These are phyloP conservation scores for Anethum foeniculum DNA, from an alignment of 140 eudicot genomes.

Conservation along the genomic window DNA sequence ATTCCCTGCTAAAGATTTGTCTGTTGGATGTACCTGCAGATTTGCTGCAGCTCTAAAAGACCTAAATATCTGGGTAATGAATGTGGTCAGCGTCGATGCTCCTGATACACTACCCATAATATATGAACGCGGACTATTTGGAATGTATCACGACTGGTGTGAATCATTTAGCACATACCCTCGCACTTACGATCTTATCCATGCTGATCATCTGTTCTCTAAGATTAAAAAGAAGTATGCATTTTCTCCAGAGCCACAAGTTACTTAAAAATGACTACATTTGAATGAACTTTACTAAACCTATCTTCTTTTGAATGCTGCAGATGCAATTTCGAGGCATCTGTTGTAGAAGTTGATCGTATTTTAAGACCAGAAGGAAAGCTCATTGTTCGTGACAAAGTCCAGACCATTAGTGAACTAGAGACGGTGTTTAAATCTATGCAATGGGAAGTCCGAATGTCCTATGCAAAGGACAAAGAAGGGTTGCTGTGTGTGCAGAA, in stretches of 20 bases:
- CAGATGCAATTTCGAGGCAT: constrained; percentile 71
- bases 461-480: constrained; percentile 75
- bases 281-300: background rate
- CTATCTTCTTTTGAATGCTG: background rate
- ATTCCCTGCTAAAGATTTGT: constrained; percentile 31
- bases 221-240: constrained; percentile 67
- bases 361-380: constrained; percentile 92
- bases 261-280: background rate
- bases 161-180: constrained; percentile 97
- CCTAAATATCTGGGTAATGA: constrained; percentile 87
- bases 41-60: constrained; percentile 92
- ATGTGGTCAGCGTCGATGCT: constrained; percentile 62
- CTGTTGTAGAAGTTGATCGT: constrained; percentile 77
- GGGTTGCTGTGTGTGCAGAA: constrained; percentile 82
- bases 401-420: constrained; percentile 50
- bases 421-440: constrained; percentile 54
- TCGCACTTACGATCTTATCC: constrained; percentile 90
- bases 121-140: constrained; percentile 92
- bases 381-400: constrained; percentile 67
- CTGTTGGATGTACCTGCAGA: constrained; percentile 34
- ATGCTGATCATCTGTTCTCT: constrained; percentile 95
- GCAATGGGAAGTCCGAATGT: constrained; percentile 79
- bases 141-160: constrained; percentile 96
- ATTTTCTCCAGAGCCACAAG: background rate
- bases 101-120: constrained; percentile 93